Percentiles rank a stretch among this genome's conserved stretches.
phyloP scores from a whole-genome alignment of 139 green algal genomes.

The Cymbomonas tetramitiformis region DNA sequence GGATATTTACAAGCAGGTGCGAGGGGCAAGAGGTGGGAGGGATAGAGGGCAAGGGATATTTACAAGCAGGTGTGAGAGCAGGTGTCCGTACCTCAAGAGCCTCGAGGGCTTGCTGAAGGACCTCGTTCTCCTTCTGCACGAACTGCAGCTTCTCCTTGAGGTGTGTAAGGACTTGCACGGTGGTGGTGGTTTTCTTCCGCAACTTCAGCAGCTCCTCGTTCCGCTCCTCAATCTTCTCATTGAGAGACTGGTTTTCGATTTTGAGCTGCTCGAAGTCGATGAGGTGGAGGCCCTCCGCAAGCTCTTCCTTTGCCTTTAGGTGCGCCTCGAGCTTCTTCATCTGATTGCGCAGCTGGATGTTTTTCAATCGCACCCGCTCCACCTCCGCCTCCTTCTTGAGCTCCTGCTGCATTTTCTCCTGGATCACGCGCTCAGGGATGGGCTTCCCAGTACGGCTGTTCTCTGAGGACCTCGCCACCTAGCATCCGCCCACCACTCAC shows the following conservation, averaged over 20 bases:
- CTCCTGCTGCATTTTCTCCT: neutral
- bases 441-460: constrained; percentile 16
- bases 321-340: constrained; percentile 10
- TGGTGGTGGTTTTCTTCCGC: constrained; percentile 59
- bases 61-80: too few relatives aligned
- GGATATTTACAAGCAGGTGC: too few relatives aligned
- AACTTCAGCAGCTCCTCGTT: constrained; percentile 76
- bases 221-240: constrained; percentile 55
- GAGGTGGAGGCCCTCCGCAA: constrained; percentile 68
- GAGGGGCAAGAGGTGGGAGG: too few relatives aligned
- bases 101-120: too few relatives aligned
- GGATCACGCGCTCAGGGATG: constrained; percentile 5
- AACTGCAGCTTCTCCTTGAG: constrained; percentile 73
- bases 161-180: constrained; percentile 60
- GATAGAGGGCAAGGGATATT: too few relatives aligned
- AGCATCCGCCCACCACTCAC: too few relatives aligned
- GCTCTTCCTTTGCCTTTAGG: constrained; percentile 20
- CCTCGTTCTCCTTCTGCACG: constrained; percentile 48
- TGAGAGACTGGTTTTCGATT: constrained; percentile 63
- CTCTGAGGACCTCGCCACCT: constrained; percentile 19
- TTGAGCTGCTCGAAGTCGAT: constrained; percentile 91
- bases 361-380: constrained; percentile 15
- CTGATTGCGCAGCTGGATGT: constrained; percentile 14
- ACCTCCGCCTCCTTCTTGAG: constrained; percentile 15
- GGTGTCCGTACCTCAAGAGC: too few relatives aligned